Percentiles rank a stretch among this genome's conserved stretches.
phyloP scores from a whole-genome alignment of 2,329 filamentous ascomycete species.

The Cladophialophora carrionii region DNA sequence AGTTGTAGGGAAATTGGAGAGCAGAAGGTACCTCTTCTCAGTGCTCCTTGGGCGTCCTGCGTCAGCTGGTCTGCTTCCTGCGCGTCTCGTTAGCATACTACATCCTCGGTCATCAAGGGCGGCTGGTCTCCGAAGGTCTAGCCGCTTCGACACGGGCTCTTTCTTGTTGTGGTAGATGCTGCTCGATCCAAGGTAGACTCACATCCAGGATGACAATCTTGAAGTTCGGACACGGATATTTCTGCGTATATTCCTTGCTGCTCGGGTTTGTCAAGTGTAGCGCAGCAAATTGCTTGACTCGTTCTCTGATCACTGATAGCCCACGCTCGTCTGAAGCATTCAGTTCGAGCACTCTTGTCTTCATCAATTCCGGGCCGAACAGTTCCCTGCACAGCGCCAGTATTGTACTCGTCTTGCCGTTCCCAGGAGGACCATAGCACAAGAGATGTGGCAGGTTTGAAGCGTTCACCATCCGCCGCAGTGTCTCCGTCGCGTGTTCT shows the following conservation, averaged over 20 bases:
- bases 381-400: constrained; percentile 96
- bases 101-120: not conserved
- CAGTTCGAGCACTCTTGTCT: constrained; percentile 92
- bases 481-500: constrained; percentile 92
- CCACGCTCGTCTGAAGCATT: constrained; percentile 99
- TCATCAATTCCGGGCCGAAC: constrained; percentile 92
- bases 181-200: not conserved
- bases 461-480: constrained; percentile 89
- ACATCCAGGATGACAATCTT: constrained; percentile 97
- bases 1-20: not conserved
- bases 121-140: not conserved
- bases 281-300: constrained; percentile 95
- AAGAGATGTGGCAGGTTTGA: constrained; percentile 99
- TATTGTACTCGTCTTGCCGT: constrained; percentile 96
- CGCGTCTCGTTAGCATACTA: not conserved
- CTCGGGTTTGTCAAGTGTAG: constrained; percentile 39
- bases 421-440: constrained; percentile 96
- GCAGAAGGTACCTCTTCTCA: constrained; percentile 55
- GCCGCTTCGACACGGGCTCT: not conserved
- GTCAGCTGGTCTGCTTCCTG: constrained; percentile 88
- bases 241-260: constrained; percentile 54
- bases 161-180: not conserved
- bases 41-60: constrained; percentile 87
- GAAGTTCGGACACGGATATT: constrained; percentile 91
- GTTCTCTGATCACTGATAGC: constrained; percentile 94